Evolutionary conservation across 352 stramenopile species (phyloP), one percentile per base, ranked within the genome.

Genomic region (Blastocystis sp.): DNA sequence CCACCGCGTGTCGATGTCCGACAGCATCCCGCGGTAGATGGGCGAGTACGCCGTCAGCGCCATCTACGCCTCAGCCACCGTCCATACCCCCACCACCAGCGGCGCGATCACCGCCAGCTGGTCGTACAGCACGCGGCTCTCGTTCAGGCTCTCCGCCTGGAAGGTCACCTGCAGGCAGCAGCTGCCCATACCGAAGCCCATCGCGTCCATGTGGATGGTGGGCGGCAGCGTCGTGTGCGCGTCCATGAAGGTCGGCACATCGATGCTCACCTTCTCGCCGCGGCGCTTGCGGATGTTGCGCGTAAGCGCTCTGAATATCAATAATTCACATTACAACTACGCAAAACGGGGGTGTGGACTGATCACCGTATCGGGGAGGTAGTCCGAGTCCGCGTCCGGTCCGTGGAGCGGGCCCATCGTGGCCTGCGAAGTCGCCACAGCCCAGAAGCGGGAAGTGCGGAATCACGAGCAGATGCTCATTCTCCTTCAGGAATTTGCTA

Each of bases 161-260:
- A 92, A 92, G 34, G 91, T 92, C 43, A 92, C 90, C 90, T 99
- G 97, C 48, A 99, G 91, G 89, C 97, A 99, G 92, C 97, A 99
- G 92, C 97, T 98, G 61, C 97, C 97, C 97, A 99, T 99, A n/a
- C 97, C 97, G 91, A 99, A 99, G 17, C 95, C 97, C 97, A 99
- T 99, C 67, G 94, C 95, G 91, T 99, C 97, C 97, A 99, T 99
- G 91, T 99, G 95, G 90, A 99, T 93, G 2, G 81, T 81, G 21
- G 56, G 64, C 0, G 79, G 67, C 4, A 90, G n/a, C 38, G 53
- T 78, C 45, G 93, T 96, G 34, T 95, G 91, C 17, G 78, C 89
- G 90, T 96, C 94, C 62, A 91, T 90, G 90, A 95, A 96, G 19
- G 96, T 84, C 1, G 94, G 94, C 53, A 96, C 91, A 9, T 91